Conservation (phyloP, 345 rosid species). For the Aquilaria malaccensis region DNA sequence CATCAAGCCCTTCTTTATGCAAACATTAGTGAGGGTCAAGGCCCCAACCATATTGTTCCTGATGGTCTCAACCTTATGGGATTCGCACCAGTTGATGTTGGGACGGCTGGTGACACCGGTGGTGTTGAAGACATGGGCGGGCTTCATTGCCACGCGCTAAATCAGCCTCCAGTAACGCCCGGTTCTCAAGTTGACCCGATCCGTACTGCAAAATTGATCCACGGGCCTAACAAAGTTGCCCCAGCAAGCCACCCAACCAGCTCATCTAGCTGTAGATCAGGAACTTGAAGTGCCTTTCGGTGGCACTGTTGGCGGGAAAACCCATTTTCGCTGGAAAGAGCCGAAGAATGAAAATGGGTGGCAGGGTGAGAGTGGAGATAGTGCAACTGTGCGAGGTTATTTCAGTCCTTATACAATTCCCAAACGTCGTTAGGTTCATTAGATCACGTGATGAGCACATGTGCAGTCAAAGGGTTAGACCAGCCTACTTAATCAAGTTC, state of each 20-base stretch:
- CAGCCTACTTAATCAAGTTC: too few relatives aligned
- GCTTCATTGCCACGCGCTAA: constrained; percentile 38
- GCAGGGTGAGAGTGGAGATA: constrained; percentile 13
- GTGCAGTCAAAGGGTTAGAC: too few relatives aligned
- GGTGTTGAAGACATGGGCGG: constrained; percentile 86
- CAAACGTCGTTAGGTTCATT: too few relatives aligned
- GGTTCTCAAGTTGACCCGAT: constrained; percentile 78
- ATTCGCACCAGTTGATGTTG: constrained; percentile 92
- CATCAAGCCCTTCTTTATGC: constrained; percentile 57
- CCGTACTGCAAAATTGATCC: constrained; percentile 64
- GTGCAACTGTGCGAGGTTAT: not conserved
- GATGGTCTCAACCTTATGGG: constrained; percentile 34
- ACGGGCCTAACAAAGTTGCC: constrained; percentile 59
- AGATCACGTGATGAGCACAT: not conserved
- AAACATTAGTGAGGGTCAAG: constrained; percentile 72
- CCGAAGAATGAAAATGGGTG: not conserved
- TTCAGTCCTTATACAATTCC: too few relatives aligned
- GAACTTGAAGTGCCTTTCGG: constrained; percentile 6
- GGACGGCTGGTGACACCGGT: constrained; percentile 94
- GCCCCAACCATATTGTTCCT: constrained; percentile 70
- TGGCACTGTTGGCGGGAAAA: constrained; percentile 40
- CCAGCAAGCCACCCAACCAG: constrained; percentile 88
- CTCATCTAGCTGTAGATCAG: constrained; percentile 21
- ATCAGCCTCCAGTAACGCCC: constrained; percentile 56
- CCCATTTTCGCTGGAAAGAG: constrained; percentile 25